Conservation (phyloP, 2,329 filamentous ascomycete genomes). For the Aureobasidium vineae region DNA sequence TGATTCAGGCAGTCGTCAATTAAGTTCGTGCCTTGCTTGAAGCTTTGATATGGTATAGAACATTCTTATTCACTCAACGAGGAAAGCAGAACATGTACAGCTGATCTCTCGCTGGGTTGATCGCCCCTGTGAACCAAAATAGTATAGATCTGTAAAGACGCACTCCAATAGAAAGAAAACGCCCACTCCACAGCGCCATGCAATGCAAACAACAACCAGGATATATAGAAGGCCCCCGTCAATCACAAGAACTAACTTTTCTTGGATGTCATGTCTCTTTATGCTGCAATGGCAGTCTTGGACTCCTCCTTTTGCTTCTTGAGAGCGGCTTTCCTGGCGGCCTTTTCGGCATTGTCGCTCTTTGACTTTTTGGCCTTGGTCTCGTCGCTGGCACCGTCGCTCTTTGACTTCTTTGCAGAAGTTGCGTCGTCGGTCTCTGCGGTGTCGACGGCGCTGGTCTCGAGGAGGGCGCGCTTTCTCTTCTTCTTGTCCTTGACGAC, state of each 20-base stretch:
- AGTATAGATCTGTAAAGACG: background rate
- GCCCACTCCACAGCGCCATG: conserved; percentile 14
- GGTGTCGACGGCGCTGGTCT: conserved; percentile 26
- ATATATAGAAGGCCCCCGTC: conserved; percentile 1
- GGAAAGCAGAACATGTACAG: background rate
- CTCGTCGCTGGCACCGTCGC: conserved; percentile 29
- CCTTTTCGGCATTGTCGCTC: conserved; percentile 32
- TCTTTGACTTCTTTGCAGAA: conserved; percentile 38
- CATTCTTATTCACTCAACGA: background rate
- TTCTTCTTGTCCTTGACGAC: conserved; percentile 32
- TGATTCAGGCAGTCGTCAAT: background rate
- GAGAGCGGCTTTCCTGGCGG: conserved; percentile 31
- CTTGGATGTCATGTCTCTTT: background rate
- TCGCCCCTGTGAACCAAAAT: background rate
- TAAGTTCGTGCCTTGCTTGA: background rate
- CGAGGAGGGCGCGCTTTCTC: conserved; percentile 37
- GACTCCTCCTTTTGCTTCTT: conserved; percentile 32
- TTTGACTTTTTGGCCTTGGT: conserved; percentile 36
- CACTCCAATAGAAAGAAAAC: conserved; percentile 9
- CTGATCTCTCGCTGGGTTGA: background rate
- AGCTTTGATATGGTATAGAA: background rate
- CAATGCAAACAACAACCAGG: conserved; percentile 20
- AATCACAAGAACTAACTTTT: conserved; percentile 4
- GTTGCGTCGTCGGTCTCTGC: conserved; percentile 33
- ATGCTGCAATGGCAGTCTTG: conserved; percentile 30